Evolutionary conservation across 1,284 basidiomycete genomes (phyloP).

Genomic region (Trametes polyzona): DNA sequence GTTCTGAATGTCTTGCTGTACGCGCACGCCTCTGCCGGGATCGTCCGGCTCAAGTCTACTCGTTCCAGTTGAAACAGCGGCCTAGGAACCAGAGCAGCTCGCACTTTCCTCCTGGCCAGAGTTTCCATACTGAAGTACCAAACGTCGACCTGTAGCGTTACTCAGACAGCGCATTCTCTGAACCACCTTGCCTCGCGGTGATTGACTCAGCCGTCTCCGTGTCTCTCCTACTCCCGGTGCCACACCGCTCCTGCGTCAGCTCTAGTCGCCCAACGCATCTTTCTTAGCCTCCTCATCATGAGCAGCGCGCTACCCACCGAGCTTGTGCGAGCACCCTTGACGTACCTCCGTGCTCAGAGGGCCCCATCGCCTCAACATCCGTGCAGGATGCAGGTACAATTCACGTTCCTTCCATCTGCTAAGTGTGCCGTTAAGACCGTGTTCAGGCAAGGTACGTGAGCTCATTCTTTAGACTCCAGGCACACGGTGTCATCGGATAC

Average conservation of each 20-base stretch:
- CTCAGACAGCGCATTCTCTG: too few species aligned
- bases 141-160: too few species aligned
- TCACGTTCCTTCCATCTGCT: neutral
- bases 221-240: neutral
- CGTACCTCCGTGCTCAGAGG: neutral
- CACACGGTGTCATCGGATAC: neutral
- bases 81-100: too few species aligned
- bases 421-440: neutral
- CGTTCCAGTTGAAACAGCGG: too few species aligned
- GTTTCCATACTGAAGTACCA: too few species aligned
- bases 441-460: neutral
- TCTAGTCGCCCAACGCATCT: neutral
- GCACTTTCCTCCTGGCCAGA: neutral
- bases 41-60: too few species aligned
- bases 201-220: neutral
- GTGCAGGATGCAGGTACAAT: neutral
- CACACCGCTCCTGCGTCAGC: neutral
- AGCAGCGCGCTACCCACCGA: too few species aligned
- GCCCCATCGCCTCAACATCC: neutral
- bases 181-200: neutral
- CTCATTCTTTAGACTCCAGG: neutral
- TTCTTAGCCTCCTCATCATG: neutral
- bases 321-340: neutral
- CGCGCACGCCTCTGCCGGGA: too few species aligned
- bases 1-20: too few species aligned